Base-by-base conservation (phyloP, 805 yeast species). In the Tetrapisispora fleetii region DNA sequence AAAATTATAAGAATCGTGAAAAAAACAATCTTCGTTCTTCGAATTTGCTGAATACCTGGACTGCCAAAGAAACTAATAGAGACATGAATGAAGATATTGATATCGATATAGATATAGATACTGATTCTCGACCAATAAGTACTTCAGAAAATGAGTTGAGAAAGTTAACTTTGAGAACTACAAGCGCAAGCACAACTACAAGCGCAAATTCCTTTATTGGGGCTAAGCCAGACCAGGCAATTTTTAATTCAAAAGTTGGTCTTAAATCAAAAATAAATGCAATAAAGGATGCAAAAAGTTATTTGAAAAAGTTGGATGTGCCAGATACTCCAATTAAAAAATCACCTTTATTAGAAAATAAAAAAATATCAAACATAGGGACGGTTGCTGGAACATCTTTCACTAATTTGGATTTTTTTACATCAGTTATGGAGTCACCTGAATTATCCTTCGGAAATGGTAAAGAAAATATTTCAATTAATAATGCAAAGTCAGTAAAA, bases 301-400 rank as follows among this genome's bases (percentile, higher is more conserved):
- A 14, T 19, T 58, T 65, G 16, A 58, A 54, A 22, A 60, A 57
- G 43, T 43, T 58, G 18, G 47, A 48, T 22, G 60, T 58, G 18
- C 68, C 67, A 4, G 60, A 59, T 38, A 62, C 67, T 14, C 68
- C 67, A 17, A 58, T 65, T 36, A 65, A 64, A 41, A 62, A 55
- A 52, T 59, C 63, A 11, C 69, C 67, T 13, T 45, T 49, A 43
- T 50, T 52, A 37, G 52, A 52, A n/a, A 53, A 44, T 37, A 49
- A 42, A 37, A 33, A 30, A 27, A 17, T 43, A 19, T 38, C 50
- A 28, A 50, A 40, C 44, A 33, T 45, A 13, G 9, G 46, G 33
- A 36, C 5, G 4, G 16, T 40, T 27, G 5, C 28, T 27, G 21
- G 24, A 40, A 17, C 11, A 27, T 37, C 24, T 5, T 37, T 19